phyloP scores from a whole-genome alignment of 2,329 filamentous ascomycete species.

The Elsinoe necatrix region DNA sequence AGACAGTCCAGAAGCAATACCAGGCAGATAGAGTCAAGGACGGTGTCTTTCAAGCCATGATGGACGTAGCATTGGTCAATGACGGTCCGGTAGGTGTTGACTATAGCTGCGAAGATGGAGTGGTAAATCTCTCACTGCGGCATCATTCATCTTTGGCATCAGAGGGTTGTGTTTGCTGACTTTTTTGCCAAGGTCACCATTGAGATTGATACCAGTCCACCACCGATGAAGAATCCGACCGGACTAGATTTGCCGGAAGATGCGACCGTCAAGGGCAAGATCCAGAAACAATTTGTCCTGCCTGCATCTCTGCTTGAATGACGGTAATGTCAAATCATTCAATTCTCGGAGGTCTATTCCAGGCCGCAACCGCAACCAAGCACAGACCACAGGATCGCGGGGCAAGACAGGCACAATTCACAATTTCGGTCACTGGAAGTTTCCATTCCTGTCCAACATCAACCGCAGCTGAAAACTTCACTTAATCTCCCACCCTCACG shows the following conservation, averaged over 20 bases:
- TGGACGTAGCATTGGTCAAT: conserved; percentile 90
- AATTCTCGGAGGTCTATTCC: neutral
- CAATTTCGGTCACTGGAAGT: conserved; percentile 13
- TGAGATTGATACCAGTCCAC: conserved; percentile 41
- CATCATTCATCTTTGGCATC: conserved; percentile 14
- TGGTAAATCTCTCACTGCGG: conserved; percentile 39
- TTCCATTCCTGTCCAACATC: conserved; percentile 7
- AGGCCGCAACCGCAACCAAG: neutral
- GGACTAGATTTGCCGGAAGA: conserved; percentile 23
- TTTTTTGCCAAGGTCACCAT: conserved; percentile 38
- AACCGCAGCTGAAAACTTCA: neutral
- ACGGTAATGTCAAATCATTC: conserved; percentile 15
- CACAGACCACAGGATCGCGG: conserved; percentile 14
- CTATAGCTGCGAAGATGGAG: conserved; percentile 49
- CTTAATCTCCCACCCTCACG: neutral
- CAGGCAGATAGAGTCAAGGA: conserved; percentile 70
- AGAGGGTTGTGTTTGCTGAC: conserved; percentile 13
- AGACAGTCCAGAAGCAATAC: conserved; percentile 66
- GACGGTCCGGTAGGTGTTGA: conserved; percentile 64
- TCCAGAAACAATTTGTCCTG: conserved; percentile 29
- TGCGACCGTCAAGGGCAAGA: conserved; percentile 25
- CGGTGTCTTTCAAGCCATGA: conserved; percentile 98
- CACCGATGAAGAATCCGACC: conserved; percentile 31
- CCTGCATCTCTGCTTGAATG: conserved; percentile 31
- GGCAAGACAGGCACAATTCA: neutral